A percentile compares a stretch with the other conserved stretches of the same genome.
phyloP scores from a whole-genome alignment of 805 yeast genomes.

The Saccharomycopsis babjevae region DNA sequence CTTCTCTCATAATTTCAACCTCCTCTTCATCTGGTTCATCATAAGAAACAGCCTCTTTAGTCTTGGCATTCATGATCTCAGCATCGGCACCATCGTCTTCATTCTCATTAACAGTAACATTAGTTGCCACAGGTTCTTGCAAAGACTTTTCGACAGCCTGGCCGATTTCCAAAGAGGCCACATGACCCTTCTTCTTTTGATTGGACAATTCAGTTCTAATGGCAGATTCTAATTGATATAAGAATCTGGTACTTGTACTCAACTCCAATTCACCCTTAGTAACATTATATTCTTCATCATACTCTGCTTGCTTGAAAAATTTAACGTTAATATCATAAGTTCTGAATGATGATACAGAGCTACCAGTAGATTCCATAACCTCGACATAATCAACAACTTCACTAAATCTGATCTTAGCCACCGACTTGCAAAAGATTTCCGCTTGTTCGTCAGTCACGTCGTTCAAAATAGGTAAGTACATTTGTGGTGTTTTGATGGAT shows the following conservation, averaged over 20 bases:
- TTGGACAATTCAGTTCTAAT: slow-evolving; percentile 75
- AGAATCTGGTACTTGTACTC: slow-evolving; percentile 54
- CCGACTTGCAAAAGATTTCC: slow-evolving; percentile 84
- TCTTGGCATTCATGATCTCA: slow-evolving; percentile 47
- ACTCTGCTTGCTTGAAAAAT: slow-evolving; percentile 69
- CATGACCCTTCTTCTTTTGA: slow-evolving; percentile 51
- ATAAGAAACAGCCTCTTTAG: slow-evolving; percentile 82
- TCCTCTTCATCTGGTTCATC: slow-evolving; percentile 96
- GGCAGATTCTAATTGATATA: slow-evolving; percentile 58
- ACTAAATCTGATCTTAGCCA: slow-evolving; percentile 73
- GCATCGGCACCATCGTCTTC: slow-evolving; percentile 53
- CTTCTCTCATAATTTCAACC: slow-evolving; percentile 77
- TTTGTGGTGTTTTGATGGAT: slow-evolving; percentile 94
- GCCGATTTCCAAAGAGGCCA: slow-evolving; percentile 47
- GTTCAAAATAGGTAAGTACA: slow-evolving; percentile 77
- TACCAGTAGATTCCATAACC: slow-evolving; percentile 83
- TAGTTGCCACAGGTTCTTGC: slow-evolving; percentile 31
- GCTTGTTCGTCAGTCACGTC: slow-evolving; percentile 83
- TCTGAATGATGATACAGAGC: slow-evolving; percentile 44
- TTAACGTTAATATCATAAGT: slow-evolving; percentile 65
- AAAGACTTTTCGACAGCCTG: slow-evolving; percentile 55
- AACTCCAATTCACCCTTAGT: slow-evolving; percentile 66
- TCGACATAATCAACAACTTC: slow-evolving; percentile 79
- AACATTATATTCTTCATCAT: slow-evolving; percentile 82
- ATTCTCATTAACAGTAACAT: slow-evolving; percentile 26